Conservation (phyloP, 1,284 basidiomycete genomes). For the Apiotrichum siamense region DNA sequence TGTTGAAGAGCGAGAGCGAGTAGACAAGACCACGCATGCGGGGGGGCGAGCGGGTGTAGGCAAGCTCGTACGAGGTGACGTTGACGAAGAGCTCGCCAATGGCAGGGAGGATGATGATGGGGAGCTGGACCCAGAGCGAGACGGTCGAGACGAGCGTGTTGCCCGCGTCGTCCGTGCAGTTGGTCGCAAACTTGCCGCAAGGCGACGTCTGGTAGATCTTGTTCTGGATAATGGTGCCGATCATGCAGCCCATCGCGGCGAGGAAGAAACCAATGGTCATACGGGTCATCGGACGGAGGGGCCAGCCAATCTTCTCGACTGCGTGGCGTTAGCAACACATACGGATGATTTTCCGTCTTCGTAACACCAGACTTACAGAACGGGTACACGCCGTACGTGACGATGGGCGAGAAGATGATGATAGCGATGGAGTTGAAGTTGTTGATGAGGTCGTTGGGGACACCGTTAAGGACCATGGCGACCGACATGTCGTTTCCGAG, state of each 20-base stretch:
- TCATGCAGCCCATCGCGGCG: slow-evolving; percentile 45
- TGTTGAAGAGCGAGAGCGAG: slow-evolving; percentile 47
- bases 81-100: slow-evolving; percentile 51
- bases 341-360: too few relatives aligned
- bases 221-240: slow-evolving; percentile 50
- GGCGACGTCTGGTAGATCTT: slow-evolving; percentile 48
- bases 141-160: background rate
- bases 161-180: slow-evolving; percentile 25
- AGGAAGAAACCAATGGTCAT: slow-evolving; percentile 38
- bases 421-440: slow-evolving; percentile 51
- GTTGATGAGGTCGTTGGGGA: slow-evolving; percentile 50
- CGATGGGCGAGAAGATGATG: slow-evolving; percentile 48
- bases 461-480: slow-evolving; percentile 46
- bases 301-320: slow-evolving; percentile 39
- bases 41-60: slow-evolving; percentile 48
- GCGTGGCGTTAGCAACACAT: too few relatives aligned
- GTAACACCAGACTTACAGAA: too few relatives aligned
- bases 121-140: slow-evolving; percentile 48
- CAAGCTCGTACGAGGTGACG: slow-evolving; percentile 51
- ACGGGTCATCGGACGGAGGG: slow-evolving; percentile 33
- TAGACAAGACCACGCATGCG: slow-evolving; percentile 48
- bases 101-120: slow-evolving; percentile 48
- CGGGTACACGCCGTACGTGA: slow-evolving; percentile 50
- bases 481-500: slow-evolving; percentile 40
- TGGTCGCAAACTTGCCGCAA: slow-evolving; percentile 47